Evolutionary conservation across 768 basidiomycete species (phyloP), one percentile per base, ranked within the genome.

Genomic region (Boletus fagicola): DNA sequence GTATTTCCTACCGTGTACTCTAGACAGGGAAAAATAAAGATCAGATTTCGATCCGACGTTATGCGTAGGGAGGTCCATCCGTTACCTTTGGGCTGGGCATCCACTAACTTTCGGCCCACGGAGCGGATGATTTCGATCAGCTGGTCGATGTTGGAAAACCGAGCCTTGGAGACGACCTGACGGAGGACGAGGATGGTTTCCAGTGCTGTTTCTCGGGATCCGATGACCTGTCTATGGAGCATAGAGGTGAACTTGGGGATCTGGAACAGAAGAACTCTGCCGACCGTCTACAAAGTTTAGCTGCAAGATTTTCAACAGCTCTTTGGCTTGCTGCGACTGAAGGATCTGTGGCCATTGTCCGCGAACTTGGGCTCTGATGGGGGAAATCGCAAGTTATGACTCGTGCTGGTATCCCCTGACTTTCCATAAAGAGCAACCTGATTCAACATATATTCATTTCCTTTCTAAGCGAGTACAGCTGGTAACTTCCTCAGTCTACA

Each of bases 1-100:
- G 95, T 95, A 70, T 98, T 98, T 24, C 94, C 94, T 36, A 97
- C 89, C 45, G 94, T 90, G 68, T 95, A 88, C 70, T 99, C 97
- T 98, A 74, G 31, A 53, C 16, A 33, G 40, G 9, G 22, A 24
- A 42, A 20, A 49, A 58, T 20, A 49, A 65, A 12, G 45, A 33
- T 52, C 36, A 59, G 48, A 59, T 46, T 53, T 31, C 20, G 48
- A 56, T 51, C 44, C 20, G 36, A 43, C 58, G 35, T 46, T 54
- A 49, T 28, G 62, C 48, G 24, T 33, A 40, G 50, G 31, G 52
- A 31, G 48, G 56, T 45, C 51, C 36, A 47, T 61, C 61, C 64
- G 53, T 40, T 57, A 94, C 96, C 96, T 85, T 96, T 97, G 13
- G 95, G 94, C 68, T 98, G 94, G 10, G 96, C 94, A 20, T 93